Conservation (phyloP, 106 monocot species). For the Allium cepa region DNA sequence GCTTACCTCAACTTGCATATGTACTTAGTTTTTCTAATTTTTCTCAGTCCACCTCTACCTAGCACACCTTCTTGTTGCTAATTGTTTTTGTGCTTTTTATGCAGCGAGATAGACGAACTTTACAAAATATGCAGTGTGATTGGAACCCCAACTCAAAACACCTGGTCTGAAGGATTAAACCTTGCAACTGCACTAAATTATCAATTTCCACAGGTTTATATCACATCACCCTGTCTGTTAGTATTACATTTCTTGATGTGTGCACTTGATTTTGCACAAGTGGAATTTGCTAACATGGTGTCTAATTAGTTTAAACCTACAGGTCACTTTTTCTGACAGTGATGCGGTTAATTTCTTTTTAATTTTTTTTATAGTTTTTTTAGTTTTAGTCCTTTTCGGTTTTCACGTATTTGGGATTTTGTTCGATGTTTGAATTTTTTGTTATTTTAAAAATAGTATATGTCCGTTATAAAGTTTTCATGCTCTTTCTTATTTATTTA, state of each 20-base stretch:
- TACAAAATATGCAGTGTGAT: conserved; percentile 73
- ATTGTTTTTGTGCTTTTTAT: conserved; percentile 16
- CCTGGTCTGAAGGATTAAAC: conserved; percentile 64
- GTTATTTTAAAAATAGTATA: not conserved
- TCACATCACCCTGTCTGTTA: not conserved
- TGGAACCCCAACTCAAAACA: conserved; percentile 46
- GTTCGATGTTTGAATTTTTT: not conserved
- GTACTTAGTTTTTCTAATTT: too few relatives aligned
- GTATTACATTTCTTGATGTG: not conserved
- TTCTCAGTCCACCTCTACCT: too few relatives aligned
- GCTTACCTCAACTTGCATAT: too few relatives aligned
- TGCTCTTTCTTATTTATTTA: too few relatives aligned
- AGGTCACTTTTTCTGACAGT: too few relatives aligned
- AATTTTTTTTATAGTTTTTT: not conserved
- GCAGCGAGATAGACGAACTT: conserved; percentile 61
- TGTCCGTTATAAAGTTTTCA: too few relatives aligned
- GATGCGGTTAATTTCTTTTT: too few relatives aligned
- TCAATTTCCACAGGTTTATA: conserved; percentile 52
- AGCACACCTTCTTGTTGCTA: conserved; percentile 10
- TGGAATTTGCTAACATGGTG: too few relatives aligned
- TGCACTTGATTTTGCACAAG: not conserved
- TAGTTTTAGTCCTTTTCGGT: not conserved
- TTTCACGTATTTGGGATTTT: not conserved
- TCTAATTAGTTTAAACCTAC: too few relatives aligned
- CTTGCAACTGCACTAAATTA: conserved; percentile 42